Percentiles rank a stretch among this genome's conserved stretches.
phyloP scores from a whole-genome alignment of 441 rosid species.

The Populus hybrid region DNA sequence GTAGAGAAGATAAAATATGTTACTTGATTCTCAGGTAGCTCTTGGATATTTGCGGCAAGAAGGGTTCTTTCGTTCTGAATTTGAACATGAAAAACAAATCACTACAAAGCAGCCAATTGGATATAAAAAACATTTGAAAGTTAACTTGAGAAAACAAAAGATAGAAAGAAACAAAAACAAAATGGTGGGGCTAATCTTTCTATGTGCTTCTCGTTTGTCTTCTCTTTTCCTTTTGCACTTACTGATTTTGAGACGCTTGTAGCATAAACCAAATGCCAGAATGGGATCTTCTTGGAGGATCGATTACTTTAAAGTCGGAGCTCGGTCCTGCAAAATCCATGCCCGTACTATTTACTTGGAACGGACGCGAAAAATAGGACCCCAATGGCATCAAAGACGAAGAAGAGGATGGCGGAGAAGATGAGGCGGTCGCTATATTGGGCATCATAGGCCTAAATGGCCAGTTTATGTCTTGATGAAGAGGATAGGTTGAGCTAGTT shows the following conservation, averaged over 20 bases:
- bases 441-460: constrained; percentile 48
- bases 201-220: background rate
- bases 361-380: constrained; percentile 56
- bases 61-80: constrained; percentile 82
- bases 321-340: constrained; percentile 65
- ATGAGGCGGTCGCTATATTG: constrained; percentile 35
- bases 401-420: constrained; percentile 30
- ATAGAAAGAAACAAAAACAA: background rate
- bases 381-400: constrained; percentile 58
- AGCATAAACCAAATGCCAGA: constrained; percentile 97
- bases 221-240: constrained; percentile 29
- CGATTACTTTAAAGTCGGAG: constrained; percentile 62
- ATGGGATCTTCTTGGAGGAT: constrained; percentile 78
- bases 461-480: constrained; percentile 62
- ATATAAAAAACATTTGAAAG: background rate
- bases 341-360: constrained; percentile 37
- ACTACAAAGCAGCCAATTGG: constrained; percentile 3
- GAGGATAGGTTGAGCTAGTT: constrained; percentile 37
- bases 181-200: constrained; percentile 8
- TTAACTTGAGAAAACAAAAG: background rate
- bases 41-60: constrained; percentile 90
- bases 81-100: constrained; percentile 17
- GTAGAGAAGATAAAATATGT: background rate
- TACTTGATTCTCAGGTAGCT: constrained; percentile 99
- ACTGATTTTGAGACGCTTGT: constrained; percentile 89